Conservation (phyloP, 352 stramenopile genomes). For the Phytophthora vignae region DNA sequence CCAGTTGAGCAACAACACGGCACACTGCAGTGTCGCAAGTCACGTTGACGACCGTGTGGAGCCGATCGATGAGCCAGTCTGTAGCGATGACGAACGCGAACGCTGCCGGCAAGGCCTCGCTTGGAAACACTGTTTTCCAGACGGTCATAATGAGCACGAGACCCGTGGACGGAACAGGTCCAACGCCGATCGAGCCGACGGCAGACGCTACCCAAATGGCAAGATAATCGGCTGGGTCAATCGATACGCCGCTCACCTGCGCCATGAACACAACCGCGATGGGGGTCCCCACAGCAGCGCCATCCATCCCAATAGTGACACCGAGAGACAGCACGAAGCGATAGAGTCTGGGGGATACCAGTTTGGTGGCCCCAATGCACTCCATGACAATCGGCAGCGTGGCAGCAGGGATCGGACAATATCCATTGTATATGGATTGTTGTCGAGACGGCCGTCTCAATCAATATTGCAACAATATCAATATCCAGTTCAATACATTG, state of each 20-base stretch:
- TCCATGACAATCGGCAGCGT: conserved; percentile 72
- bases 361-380: conserved; percentile 57
- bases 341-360: conserved; percentile 57
- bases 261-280: conserved; percentile 80
- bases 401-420: no score
- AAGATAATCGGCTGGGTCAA: conserved; percentile 52
- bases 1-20: conserved; percentile 57
- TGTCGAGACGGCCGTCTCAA: no score
- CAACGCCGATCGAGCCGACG: conserved; percentile 71
- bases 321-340: conserved; percentile 72
- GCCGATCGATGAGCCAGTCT: conserved; percentile 69
- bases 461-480: no score
- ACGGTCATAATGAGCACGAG: conserved; percentile 80
- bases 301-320: conserved; percentile 70
- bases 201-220: conserved; percentile 63
- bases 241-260: conserved; percentile 45
- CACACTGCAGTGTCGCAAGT: conserved; percentile 64
- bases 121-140: conserved; percentile 66
- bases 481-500: no score
- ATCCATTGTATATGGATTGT: no score
- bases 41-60: conserved; percentile 69
- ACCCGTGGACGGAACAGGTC: conserved; percentile 66
- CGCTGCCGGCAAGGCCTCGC: conserved; percentile 45
- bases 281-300: conserved; percentile 72
- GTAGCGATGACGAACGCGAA: conserved; percentile 67